These are phyloP conservation scores for Didymella pinodella DNA, from an alignment of 2,329 filamentous ascomycete genomes.

Conservation along the genomic window DNA sequence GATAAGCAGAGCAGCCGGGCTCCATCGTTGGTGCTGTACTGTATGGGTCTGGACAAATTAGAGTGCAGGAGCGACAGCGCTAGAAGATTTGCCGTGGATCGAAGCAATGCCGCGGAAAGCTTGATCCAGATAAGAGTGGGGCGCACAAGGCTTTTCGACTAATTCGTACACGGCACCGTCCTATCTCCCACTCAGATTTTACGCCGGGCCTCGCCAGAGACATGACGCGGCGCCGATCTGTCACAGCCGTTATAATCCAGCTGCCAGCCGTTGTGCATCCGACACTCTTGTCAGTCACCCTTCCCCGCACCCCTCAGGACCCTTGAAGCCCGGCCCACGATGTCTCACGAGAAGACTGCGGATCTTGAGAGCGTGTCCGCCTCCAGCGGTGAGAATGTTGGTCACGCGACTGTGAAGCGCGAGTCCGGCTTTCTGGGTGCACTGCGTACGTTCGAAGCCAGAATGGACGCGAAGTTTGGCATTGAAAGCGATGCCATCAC, in stretches of 20 bases:
- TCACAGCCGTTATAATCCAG: constrained; percentile 10
- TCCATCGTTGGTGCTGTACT: not conserved
- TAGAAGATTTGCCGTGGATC: constrained; percentile 9
- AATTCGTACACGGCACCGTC: constrained; percentile 25
- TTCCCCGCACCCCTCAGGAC: constrained; percentile 4
- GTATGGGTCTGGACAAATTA: constrained; percentile 1
- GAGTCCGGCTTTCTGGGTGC: constrained; percentile 29
- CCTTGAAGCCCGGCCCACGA: constrained; percentile 11
- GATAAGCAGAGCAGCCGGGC: constrained; percentile 4
- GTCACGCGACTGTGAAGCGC: constrained; percentile 8
- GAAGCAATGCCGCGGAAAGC: constrained; percentile 29
- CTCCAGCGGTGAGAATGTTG: constrained; percentile 18
- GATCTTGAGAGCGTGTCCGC: constrained; percentile 24
- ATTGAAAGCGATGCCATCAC: constrained; percentile 38
- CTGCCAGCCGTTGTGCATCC: constrained; percentile 9
- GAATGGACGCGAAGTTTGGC: constrained; percentile 32
- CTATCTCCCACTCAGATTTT: constrained; percentile 10
- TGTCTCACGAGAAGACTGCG: constrained; percentile 28
- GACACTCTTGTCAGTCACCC: constrained; percentile 1
- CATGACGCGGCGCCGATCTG: constrained; percentile 22
- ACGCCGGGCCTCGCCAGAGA: constrained; percentile 7
- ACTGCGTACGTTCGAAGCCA: constrained; percentile 31
- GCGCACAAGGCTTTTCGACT: constrained; percentile 19
- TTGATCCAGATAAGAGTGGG: constrained; percentile 32
- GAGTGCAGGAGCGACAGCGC: constrained; percentile 1